Conservation (phyloP, 2,329 filamentous ascomycete genomes). For the Microsporum audouinii region DNA sequence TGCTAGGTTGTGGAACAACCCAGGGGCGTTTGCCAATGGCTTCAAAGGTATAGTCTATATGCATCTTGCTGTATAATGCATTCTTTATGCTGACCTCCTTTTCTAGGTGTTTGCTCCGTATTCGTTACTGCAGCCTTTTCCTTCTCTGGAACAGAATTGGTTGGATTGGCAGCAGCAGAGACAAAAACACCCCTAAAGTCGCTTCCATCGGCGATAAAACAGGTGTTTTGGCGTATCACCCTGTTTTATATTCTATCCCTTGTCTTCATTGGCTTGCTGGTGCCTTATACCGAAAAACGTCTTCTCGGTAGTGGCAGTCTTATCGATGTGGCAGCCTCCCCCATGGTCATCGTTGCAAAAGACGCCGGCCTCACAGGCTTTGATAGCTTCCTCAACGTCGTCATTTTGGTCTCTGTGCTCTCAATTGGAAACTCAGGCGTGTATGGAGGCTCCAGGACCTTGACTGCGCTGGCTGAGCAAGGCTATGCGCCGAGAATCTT, state of each 20-base stretch:
- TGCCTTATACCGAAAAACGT: conserved; percentile 29
- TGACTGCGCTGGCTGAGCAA: conserved; percentile 42
- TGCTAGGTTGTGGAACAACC: conserved; percentile 31
- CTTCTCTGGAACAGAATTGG: conserved; percentile 45
- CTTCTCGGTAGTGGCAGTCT: conserved; percentile 31
- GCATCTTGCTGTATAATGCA: too few species aligned
- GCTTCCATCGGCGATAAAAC: conserved; percentile 38
- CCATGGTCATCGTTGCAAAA: conserved; percentile 55
- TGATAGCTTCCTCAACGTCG: conserved; percentile 55
- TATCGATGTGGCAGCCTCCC: conserved; percentile 41
- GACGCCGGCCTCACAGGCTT: conserved; percentile 50
- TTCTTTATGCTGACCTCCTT: neutral
- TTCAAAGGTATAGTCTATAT: conserved; percentile 25
- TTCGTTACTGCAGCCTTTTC: conserved; percentile 48
- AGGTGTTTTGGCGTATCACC: conserved; percentile 42
- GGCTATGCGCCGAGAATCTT: conserved; percentile 37
- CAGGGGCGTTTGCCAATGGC: conserved; percentile 38
- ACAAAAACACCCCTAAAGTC: conserved; percentile 42
- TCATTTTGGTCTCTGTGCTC: conserved; percentile 52
- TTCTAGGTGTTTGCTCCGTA: conserved; percentile 43
- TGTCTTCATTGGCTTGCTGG: conserved; percentile 37
- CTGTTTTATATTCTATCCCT: conserved; percentile 40
- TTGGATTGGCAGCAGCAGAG: conserved; percentile 44
- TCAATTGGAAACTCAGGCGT: conserved; percentile 49
- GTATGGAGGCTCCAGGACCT: conserved; percentile 47